A percentile compares a stretch with the other conserved stretches of the same genome.
These are phyloP conservation scores for Rhodotorula sphaerocarpa DNA, from an alignment of 768 basidiomycete genomes.

Conservation along the genomic window DNA sequence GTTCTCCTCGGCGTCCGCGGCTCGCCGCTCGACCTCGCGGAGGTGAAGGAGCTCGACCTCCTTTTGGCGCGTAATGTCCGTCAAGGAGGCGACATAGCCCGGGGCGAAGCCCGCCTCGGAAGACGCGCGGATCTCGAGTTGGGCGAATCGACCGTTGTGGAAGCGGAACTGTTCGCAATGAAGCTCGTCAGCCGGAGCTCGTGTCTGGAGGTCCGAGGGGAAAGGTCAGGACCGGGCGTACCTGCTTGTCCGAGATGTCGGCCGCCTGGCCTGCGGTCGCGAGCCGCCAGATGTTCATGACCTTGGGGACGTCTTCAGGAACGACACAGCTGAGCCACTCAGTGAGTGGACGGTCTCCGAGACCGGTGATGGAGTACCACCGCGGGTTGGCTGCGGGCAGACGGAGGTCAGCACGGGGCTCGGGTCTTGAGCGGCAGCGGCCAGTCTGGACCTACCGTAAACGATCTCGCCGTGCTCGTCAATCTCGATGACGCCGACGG, in stretches of 20 bases:
- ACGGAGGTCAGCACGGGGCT: not conserved
- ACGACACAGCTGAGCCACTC: slow-evolving; percentile 21
- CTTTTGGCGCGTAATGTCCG: slow-evolving; percentile 31
- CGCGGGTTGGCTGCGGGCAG: slow-evolving; percentile 18
- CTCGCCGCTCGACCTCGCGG: slow-evolving; percentile 29
- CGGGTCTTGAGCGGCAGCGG: too few species aligned
- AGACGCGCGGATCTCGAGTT: slow-evolving; percentile 26
- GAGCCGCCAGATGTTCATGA: slow-evolving; percentile 10
- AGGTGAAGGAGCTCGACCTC: slow-evolving; percentile 28
- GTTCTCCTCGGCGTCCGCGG: slow-evolving; percentile 32
- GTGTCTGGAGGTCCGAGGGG: too few species aligned
- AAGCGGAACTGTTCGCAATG: slow-evolving; percentile 14
- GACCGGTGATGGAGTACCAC: slow-evolving; percentile 20
- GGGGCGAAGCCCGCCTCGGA: slow-evolving; percentile 13
- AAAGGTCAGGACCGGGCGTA: too few species aligned
- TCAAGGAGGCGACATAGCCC: slow-evolving; percentile 24
- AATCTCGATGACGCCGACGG: slow-evolving; percentile 31
- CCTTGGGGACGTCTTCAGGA: slow-evolving; percentile 4
- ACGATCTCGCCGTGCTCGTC: slow-evolving; percentile 14
- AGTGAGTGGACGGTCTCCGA: not conserved
- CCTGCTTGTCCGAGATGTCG: slow-evolving; percentile 4
- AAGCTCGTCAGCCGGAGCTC: too few species aligned
- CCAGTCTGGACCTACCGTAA: not conserved
- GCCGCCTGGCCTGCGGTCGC: slow-evolving; percentile 4
- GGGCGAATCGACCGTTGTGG: slow-evolving; percentile 21